Percentiles rank a stretch among this genome's conserved stretches.
phyloP scores from a whole-genome alignment of 2,329 filamentous ascomycete genomes.

The Hypoxylon sp. region DNA sequence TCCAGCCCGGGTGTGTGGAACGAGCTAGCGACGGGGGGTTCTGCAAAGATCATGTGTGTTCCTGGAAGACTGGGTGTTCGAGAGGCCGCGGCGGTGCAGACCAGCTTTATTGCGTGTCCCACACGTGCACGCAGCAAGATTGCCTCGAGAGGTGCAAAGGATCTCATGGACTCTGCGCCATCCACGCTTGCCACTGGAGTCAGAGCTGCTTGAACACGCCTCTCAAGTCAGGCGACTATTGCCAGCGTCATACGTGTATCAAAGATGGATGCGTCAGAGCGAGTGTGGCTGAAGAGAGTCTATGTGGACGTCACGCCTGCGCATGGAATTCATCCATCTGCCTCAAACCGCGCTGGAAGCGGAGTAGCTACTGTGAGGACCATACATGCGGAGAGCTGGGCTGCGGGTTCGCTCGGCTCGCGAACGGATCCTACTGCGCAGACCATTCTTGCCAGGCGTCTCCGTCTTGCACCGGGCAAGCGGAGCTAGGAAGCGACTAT shows the following conservation, averaged over 20 bases:
- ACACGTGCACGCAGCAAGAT: constrained; percentile 30
- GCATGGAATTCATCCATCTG: constrained; percentile 37
- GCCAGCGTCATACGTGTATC: constrained; percentile 29
- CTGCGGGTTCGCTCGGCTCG: constrained; percentile 33
- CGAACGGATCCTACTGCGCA: constrained; percentile 38
- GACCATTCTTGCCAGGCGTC: constrained; percentile 41
- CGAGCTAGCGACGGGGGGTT: constrained; percentile 26
- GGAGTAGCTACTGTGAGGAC: constrained; percentile 40
- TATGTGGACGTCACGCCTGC: constrained; percentile 36
- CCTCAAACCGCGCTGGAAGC: constrained; percentile 36
- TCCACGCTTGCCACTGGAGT: constrained; percentile 39
- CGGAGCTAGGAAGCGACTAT: constrained; percentile 38
- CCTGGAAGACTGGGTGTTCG: constrained; percentile 31
- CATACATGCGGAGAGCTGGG: constrained; percentile 43
- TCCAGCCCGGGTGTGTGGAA: constrained; percentile 22
- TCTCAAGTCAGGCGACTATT: constrained; percentile 27
- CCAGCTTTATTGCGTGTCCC: constrained; percentile 33
- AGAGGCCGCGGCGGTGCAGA: constrained; percentile 26
- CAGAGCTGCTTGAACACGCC: constrained; percentile 23
- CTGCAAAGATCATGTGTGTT: constrained; percentile 35
- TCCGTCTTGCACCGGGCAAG: constrained; percentile 34
- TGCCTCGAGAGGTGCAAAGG: constrained; percentile 34
- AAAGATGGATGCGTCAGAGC: constrained; percentile 29
- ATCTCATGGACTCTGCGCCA: constrained; percentile 25
- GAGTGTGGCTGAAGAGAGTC: constrained; percentile 31